Conservation (phyloP, 306 rosid species). For the Bauhinia variegata region DNA sequence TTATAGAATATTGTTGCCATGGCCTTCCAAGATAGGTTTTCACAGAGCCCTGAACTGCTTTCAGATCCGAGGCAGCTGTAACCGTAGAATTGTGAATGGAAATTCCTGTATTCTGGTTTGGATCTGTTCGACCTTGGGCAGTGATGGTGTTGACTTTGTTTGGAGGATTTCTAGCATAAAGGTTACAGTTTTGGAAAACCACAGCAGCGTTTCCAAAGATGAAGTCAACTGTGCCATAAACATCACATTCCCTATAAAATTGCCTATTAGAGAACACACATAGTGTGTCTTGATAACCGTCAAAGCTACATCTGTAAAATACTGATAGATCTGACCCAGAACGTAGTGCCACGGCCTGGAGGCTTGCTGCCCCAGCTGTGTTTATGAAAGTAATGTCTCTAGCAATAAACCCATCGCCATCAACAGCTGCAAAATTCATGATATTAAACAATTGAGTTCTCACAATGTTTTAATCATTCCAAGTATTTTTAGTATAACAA, state of each 20-base stretch:
- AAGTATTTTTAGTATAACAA: no score
- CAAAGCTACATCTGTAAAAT: constrained; percentile 53
- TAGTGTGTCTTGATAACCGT: constrained; percentile 66
- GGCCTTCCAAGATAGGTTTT: constrained; percentile 53
- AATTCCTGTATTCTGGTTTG: constrained; percentile 57
- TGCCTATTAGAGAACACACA: constrained; percentile 56
- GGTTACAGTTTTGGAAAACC: constrained; percentile 52
- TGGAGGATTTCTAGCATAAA: constrained; percentile 49
- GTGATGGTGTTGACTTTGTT: constrained; percentile 50
- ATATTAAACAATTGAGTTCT: no score
- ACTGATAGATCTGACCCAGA: constrained; percentile 63
- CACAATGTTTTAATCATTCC: background rate
- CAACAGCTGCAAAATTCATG: constrained; percentile 42
- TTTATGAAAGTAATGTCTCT: constrained; percentile 56
- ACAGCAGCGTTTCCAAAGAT: constrained; percentile 65
- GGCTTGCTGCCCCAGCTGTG: constrained; percentile 56
- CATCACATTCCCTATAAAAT: constrained; percentile 59
- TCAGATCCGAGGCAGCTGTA: constrained; percentile 37
- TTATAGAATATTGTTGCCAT: constrained; percentile 48
- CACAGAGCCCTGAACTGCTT: constrained; percentile 4
- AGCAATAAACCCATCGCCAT: constrained; percentile 57
- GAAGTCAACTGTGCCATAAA: constrained; percentile 61
- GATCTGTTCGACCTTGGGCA: constrained; percentile 52
- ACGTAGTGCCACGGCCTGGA: constrained; percentile 62
- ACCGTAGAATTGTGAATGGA: constrained; percentile 45